Conservation (phyloP, 495 filamentous ascomycete species). For the Penicillium roqueforti region DNA sequence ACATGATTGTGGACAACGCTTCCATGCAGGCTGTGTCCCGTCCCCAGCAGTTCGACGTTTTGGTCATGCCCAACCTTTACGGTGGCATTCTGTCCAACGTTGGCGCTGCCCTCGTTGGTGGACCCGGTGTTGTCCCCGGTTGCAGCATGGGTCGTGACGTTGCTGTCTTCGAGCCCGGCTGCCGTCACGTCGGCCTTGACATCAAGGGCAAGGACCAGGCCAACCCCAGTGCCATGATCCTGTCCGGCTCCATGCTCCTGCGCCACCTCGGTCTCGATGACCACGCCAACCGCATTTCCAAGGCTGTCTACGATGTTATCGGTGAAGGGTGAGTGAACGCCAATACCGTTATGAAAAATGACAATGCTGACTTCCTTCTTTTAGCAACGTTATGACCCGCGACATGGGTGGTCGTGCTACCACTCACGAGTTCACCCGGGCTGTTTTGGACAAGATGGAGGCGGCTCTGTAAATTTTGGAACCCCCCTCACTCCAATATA, state of each 20-base stretch:
- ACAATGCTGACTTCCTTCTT: conserved; percentile 19
- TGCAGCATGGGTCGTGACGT: conserved; percentile 99
- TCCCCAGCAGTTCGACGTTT: conserved; percentile 97
- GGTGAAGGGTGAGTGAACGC: conserved; percentile 70
- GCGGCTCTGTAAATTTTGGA: conserved; percentile 39
- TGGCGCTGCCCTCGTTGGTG: conserved; percentile 95
- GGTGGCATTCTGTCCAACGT: conserved; percentile 99
- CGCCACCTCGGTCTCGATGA: conserved; percentile 94
- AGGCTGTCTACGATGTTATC: conserved; percentile 95
- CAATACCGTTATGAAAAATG: conserved; percentile 25
- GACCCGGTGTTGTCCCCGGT: conserved; percentile 93
- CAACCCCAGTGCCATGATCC: conserved; percentile 92
- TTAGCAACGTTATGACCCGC: conserved; percentile 75
- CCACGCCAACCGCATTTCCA: conserved; percentile 96
- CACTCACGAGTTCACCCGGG: conserved; percentile 92
- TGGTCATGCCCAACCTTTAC: conserved; percentile 99
- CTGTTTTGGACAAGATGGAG: conserved; percentile 94
- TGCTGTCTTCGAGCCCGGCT: conserved; percentile 97
- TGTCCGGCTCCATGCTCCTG: conserved; percentile 93
- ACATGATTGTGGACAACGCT: conserved; percentile 99
- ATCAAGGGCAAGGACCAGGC: conserved; percentile 99
- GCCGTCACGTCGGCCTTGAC: conserved; percentile 96
- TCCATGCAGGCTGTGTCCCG: conserved; percentile 96
- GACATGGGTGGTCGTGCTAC: conserved; percentile 91
- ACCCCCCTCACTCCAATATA: conserved; percentile 11